These are phyloP conservation scores for Detonula confervacea DNA, from an alignment of 352 stramenopile genomes.

Conservation along the genomic window DNA sequence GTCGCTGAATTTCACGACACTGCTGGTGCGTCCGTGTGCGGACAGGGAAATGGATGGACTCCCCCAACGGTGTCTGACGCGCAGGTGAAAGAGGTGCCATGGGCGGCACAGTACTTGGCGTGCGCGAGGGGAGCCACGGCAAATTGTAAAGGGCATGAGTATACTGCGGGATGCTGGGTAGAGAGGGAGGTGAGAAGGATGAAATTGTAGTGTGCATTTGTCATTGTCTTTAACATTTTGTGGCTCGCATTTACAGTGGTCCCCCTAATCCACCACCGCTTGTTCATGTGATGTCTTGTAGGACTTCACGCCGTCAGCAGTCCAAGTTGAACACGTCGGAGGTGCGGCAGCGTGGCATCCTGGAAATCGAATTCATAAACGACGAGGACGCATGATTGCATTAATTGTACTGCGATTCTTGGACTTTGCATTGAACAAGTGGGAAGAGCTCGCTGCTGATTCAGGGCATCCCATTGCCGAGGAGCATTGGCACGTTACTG, in stretches of 20 bases:
- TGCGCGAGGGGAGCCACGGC: constrained; percentile 17
- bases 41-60: constrained; percentile 15
- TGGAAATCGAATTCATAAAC: constrained; percentile 49
- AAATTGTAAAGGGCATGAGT: constrained; percentile 42
- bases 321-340: constrained; percentile 39
- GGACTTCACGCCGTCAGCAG: constrained; percentile 36
- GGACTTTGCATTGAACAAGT: constrained; percentile 59
- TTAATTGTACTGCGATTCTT: constrained; percentile 61
- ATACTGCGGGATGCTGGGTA: constrained; percentile 63
- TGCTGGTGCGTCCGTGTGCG: constrained; percentile 19
- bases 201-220: too few species aligned
- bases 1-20: constrained; percentile 24
- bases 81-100: constrained; percentile 40
- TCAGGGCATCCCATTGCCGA: constrained; percentile 52
- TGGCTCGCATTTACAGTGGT: too few species aligned
- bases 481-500: constrained; percentile 68
- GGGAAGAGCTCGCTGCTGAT: constrained; percentile 41
- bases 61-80: constrained; percentile 34
- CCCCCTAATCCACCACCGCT: too few species aligned
- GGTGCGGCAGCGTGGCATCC: constrained; percentile 51
- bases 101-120: constrained; percentile 41
- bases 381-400: constrained; percentile 52
- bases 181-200: constrained; percentile 26
- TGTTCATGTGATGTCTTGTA: neutral
- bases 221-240: too few species aligned